Evolutionary conservation across 163 green algal species (phyloP).

Genomic region (Scenedesmus sp.): DNA sequence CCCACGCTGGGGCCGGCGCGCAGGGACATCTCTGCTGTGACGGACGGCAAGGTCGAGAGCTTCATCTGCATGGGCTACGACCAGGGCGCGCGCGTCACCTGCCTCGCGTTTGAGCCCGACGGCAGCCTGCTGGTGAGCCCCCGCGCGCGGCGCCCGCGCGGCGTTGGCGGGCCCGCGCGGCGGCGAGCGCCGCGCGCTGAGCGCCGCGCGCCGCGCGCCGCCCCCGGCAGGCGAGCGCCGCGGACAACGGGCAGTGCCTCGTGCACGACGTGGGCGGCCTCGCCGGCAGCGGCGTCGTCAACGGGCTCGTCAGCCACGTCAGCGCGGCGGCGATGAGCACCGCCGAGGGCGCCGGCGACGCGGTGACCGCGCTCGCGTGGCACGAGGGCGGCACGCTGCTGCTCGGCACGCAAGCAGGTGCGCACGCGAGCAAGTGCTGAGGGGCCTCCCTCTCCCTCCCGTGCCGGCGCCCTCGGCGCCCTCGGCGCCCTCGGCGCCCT

Average conservation of each 20-base stretch:
- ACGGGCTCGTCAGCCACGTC: conserved; percentile 36
- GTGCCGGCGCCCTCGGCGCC: not conserved
- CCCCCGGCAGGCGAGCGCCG: conserved; percentile 35
- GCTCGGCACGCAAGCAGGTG: conserved; percentile 32
- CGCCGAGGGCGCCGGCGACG: not conserved
- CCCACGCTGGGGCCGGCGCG: not conserved
- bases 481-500: too few species aligned
- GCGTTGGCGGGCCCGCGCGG: too few species aligned
- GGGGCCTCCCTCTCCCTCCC: not conserved
- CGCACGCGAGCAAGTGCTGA: not conserved
- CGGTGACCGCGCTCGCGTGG: conserved; percentile 28
- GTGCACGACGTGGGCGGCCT: conserved; percentile 36
- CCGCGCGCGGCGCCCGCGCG: too few species aligned
- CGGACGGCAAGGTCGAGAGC: conserved; percentile 30
- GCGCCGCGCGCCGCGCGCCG: too few species aligned
- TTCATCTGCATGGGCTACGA: conserved; percentile 43
- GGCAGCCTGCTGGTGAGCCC: conserved; percentile 43
- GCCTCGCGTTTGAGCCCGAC: conserved; percentile 36
- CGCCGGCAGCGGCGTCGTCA: conserved; percentile 14
- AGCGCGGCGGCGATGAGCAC: conserved; percentile 2
- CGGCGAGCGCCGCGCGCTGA: too few species aligned
- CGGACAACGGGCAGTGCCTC: conserved; percentile 45
- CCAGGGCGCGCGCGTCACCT: conserved; percentile 22
- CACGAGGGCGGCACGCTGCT: conserved; percentile 7
- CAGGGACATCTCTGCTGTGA: conserved; percentile 40